These are phyloP conservation scores for Phyllosticta citribraziliensis DNA, from an alignment of 2,329 filamentous ascomycete species.

Conservation along the genomic window DNA sequence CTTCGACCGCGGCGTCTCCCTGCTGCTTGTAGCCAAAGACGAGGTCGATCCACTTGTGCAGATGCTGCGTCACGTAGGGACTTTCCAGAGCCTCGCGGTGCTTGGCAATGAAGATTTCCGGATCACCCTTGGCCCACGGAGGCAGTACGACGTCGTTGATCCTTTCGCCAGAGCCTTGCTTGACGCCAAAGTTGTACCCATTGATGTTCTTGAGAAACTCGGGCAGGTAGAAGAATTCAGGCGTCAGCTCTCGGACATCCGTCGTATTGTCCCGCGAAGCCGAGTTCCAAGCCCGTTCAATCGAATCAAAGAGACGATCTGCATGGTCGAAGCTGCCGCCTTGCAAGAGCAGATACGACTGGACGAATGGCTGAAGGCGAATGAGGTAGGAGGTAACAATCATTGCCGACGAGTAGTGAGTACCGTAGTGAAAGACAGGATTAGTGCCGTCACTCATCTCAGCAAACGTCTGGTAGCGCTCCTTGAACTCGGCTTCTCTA, in stretches of 20 bases:
- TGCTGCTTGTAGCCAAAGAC: slow-evolving; percentile 91
- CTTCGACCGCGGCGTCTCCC: slow-evolving; percentile 83
- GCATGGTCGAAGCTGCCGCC: slow-evolving; percentile 96
- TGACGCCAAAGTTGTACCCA: slow-evolving; percentile 81
- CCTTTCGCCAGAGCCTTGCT: slow-evolving; percentile 67
- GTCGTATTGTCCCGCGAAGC: slow-evolving; percentile 84
- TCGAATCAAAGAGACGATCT: slow-evolving; percentile 88
- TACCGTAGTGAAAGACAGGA: slow-evolving; percentile 91
- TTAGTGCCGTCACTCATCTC: slow-evolving; percentile 73
- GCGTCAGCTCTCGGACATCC: slow-evolving; percentile 88
- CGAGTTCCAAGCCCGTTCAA: slow-evolving; percentile 83
- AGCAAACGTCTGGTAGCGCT: slow-evolving; percentile 76
- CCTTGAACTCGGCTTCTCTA: slow-evolving; percentile 68
- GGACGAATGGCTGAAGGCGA: slow-evolving; percentile 87
- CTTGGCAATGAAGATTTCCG: slow-evolving; percentile 89
- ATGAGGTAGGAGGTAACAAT: slow-evolving; percentile 96
- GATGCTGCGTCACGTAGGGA: slow-evolving; percentile 76
- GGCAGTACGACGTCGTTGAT: slow-evolving; percentile 87
- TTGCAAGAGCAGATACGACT: slow-evolving; percentile 87
- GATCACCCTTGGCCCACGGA: slow-evolving; percentile 92
- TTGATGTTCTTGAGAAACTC: slow-evolving; percentile 95
- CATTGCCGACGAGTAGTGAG: slow-evolving; percentile 98
- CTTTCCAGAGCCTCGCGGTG: slow-evolving; percentile 94
- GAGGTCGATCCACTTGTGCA: slow-evolving; percentile 93
- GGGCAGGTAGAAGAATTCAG: slow-evolving; percentile 93